These are phyloP conservation scores for Penicillium fimorum DNA, from an alignment of 495 filamentous ascomycete species.

Conservation along the genomic window DNA sequence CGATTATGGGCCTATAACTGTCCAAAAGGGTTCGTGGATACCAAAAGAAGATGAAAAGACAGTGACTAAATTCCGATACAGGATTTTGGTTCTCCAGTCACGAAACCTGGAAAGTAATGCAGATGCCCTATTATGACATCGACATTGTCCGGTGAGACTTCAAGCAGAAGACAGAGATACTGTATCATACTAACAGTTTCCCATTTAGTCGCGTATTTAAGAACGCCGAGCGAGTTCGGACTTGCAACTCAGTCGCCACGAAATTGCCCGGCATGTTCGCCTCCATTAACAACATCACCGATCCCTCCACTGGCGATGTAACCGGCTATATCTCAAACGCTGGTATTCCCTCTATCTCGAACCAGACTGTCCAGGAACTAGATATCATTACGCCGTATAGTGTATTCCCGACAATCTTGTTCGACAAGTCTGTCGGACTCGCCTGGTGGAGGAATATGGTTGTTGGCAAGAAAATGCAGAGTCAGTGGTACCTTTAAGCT, in stretches of 20 bases:
- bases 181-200: neutral
- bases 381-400: conserved; percentile 37
- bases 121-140: conserved; percentile 38
- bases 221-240: conserved; percentile 36
- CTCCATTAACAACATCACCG: conserved; percentile 36
- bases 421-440: conserved; percentile 32
- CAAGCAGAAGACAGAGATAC: neutral
- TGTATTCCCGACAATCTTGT: conserved; percentile 30
- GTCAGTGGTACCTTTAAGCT: conserved; percentile 12
- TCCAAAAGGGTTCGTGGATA: conserved; percentile 29
- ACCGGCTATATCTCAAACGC: conserved; percentile 36
- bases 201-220: conserved; percentile 23
- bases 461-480: conserved; percentile 39
- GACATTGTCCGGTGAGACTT: conserved; percentile 27
- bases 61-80: neutral
- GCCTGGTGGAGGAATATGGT: conserved; percentile 42
- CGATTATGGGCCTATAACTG: conserved; percentile 33
- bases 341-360: conserved; percentile 31
- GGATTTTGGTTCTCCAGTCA: conserved; percentile 38
- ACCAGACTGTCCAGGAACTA: conserved; percentile 32
- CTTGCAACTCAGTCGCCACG: conserved; percentile 34
- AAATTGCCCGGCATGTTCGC: conserved; percentile 36
- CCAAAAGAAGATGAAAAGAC: neutral
- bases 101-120: conserved; percentile 38
- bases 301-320: conserved; percentile 25